Conservation (phyloP, 345 rosid genomes). For the Pistacia atlantica region DNA sequence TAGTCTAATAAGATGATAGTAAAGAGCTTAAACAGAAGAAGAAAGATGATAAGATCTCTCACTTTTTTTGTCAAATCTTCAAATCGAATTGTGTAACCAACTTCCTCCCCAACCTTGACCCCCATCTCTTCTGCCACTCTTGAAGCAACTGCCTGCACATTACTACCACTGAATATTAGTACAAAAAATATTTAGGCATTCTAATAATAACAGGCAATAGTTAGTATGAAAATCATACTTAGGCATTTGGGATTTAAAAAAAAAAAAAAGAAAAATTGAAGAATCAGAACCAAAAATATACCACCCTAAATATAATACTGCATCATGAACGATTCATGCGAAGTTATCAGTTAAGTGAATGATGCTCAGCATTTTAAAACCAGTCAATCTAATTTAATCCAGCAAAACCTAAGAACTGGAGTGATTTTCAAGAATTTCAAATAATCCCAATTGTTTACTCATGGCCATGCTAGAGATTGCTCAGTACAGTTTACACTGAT, state of each 20-base stretch:
- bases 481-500: too few relatives aligned
- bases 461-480: too few relatives aligned
- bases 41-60: constrained; percentile 25
- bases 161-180: constrained; percentile 16
- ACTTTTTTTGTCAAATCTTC: constrained; percentile 87
- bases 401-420: too few relatives aligned
- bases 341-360: too few relatives aligned
- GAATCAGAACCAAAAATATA: not conserved
- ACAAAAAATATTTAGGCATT: constrained; percentile 3
- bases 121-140: constrained; percentile 98
- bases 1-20: constrained; percentile 6
- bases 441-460: too few relatives aligned
- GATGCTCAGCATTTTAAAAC: too few relatives aligned
- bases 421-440: too few relatives aligned
- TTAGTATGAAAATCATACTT: not conserved
- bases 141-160: constrained; percentile 78
- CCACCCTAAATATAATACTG: too few relatives aligned
- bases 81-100: constrained; percentile 90
- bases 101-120: constrained; percentile 93
- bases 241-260: not conserved
- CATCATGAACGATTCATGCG: too few relatives aligned
- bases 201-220: not conserved
- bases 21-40: not conserved
- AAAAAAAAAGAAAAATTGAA: too few relatives aligned
- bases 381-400: too few relatives aligned